Evolutionary conservation across 495 filamentous ascomycete species (phyloP).

Genomic region (Thozetella sp.): DNA sequence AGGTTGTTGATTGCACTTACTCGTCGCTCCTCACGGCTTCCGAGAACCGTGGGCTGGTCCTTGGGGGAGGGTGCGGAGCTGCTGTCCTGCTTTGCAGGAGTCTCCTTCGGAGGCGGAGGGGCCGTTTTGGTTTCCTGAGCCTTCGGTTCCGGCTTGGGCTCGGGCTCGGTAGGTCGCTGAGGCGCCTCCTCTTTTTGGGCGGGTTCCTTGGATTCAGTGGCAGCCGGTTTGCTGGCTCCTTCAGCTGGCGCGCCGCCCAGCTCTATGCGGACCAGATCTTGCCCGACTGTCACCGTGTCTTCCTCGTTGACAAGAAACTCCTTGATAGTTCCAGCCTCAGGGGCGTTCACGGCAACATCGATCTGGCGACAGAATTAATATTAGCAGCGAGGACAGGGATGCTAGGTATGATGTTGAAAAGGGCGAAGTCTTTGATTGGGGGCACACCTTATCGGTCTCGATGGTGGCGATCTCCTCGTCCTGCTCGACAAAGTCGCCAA

Average conservation of each 20-base stretch:
- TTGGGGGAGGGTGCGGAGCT: constrained; percentile 44
- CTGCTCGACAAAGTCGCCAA: constrained; percentile 92
- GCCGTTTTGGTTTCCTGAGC: constrained; percentile 29
- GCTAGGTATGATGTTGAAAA: no score
- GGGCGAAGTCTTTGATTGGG: no score
- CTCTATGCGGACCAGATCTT: constrained; percentile 86
- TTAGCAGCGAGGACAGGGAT: not conserved
- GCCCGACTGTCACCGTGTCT: constrained; percentile 93
- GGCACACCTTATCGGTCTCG: constrained; percentile 95
- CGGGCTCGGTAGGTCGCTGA: constrained; percentile 54
- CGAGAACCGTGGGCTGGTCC: constrained; percentile 48
- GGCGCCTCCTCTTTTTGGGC: constrained; percentile 58
- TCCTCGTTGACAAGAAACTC: constrained; percentile 93
- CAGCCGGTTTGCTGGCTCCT: constrained; percentile 49
- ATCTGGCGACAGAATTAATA: constrained; percentile 57
- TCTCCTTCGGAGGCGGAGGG: constrained; percentile 19
- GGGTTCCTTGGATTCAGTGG: constrained; percentile 60
- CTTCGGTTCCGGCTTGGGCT: constrained; percentile 46
- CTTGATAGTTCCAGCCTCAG: constrained; percentile 87
- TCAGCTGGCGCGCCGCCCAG: constrained; percentile 63
- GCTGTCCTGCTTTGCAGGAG: constrained; percentile 38
- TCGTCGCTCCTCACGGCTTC: constrained; percentile 85
- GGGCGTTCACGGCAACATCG: constrained; percentile 93
- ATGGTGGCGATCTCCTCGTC: constrained; percentile 99
- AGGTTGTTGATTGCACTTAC: constrained; percentile 50